These are phyloP conservation scores for Haplosporangium sp. DNA, from an alignment of 371 early-diverging fungal genomes.

Conservation along the genomic window DNA sequence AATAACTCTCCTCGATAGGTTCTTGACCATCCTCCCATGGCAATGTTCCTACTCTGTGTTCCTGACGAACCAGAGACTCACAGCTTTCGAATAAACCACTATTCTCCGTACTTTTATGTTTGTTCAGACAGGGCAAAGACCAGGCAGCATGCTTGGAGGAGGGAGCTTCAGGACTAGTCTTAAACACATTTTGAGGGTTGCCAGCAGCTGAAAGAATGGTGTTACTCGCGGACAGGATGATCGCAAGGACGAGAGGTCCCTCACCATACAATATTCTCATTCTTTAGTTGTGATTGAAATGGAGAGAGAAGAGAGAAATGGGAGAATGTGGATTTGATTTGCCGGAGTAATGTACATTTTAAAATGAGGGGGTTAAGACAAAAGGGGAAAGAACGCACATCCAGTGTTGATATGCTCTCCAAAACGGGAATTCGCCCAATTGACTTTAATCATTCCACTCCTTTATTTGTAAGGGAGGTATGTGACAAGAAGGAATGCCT, in stretches of 20 bases:
- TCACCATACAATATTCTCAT: constrained; percentile 3
- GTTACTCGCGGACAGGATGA: constrained; percentile 8
- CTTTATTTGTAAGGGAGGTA: no score
- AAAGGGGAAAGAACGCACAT: constrained; percentile 3
- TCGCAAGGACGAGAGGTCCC: background rate
- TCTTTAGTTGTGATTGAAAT: background rate
- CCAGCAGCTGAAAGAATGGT: background rate
- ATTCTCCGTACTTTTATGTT: background rate
- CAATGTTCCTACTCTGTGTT: constrained; percentile 60
- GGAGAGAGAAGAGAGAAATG: background rate
- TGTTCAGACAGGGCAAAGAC: background rate
- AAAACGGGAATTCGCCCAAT: no score
- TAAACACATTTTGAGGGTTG: background rate
- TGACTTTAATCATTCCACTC: no score
- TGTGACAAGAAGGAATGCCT: no score
- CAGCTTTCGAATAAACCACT: background rate
- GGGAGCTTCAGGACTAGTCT: no score
- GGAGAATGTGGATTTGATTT: no score
- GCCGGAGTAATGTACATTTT: background rate
- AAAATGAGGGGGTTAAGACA: background rate
- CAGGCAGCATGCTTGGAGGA: background rate
- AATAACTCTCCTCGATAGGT: constrained; percentile 66
- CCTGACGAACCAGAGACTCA: constrained; percentile 16
- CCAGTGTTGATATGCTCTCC: background rate
- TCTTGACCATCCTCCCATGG: constrained; percentile 65